Evolutionary conservation across 805 yeast species (phyloP), one percentile per base, ranked within the genome.

Genomic region (Wickerhamomyces queroliae): DNA sequence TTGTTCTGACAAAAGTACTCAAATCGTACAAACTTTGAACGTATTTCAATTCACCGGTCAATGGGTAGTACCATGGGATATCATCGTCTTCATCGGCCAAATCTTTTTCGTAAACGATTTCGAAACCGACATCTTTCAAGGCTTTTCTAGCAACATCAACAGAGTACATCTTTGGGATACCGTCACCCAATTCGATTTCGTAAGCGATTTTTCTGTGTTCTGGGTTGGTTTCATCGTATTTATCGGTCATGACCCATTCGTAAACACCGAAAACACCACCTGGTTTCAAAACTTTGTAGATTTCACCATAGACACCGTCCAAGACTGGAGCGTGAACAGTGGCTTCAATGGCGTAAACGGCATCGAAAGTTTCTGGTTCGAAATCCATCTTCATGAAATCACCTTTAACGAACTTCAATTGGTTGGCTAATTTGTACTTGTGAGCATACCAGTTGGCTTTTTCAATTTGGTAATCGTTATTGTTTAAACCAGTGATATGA

Each of bases 321-420:
- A 93, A 76, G 30, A 78, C 83, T 43, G 99, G 99, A 13, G 99
- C 98, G 61, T 91, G 99, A 42, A 89, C 96, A 25, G 99, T 91
- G 44, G 99, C 99, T 72, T 91, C 99, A 58, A 91, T 91, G 47
- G 99, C 97, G 58, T 91, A 91, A 34, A 93, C 98, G 33, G 95
- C 96, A 64, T 91, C 99, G 57, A 93, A 91, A 23, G 93, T 63
- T 57, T 82, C 83, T 49, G 83, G 83, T 64, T 83, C 87, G 55
- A 93, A 93, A 55, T 91, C 97, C 96, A 91, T 87, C 65, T 91
- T 93, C 99, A 91, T 93, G 73, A 91, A 91, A 66, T 91, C 99
- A 56, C 99, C 99, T 70, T 91, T 91, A 52, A 89, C 96, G 56
- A 85, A 85, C 21, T 79, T 71, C 59, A 91, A 72, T 69, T 88